A percentile compares a stretch with the other conserved stretches of the same genome.
These are phyloP conservation scores for Pinus taeda DNA, from an alignment of 75 land plant genomes.

Conservation along the genomic window DNA sequence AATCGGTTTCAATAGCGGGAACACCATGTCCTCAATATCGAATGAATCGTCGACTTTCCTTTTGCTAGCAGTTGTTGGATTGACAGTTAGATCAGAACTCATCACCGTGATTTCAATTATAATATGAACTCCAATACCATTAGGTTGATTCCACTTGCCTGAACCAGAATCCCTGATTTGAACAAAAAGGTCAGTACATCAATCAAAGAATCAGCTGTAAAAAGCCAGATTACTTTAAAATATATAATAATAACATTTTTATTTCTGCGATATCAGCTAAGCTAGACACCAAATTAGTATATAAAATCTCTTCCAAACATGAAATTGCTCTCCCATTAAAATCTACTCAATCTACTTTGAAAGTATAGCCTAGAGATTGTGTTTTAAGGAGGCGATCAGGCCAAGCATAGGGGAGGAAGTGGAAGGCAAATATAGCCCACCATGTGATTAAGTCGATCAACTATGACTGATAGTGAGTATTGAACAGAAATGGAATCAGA, in stretches of 20 bases:
- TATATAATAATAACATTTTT: too few species aligned
- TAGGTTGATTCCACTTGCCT: neutral
- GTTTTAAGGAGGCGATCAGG: neutral
- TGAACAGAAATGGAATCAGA: too few species aligned
- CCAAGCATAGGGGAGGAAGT: neutral
- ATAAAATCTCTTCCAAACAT: too few species aligned
- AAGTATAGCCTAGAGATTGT: neutral
- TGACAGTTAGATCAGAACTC: neutral
- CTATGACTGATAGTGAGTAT: neutral
- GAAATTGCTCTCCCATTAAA: too few species aligned
- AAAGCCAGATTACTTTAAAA: neutral
- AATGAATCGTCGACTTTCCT: neutral
- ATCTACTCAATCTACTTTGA: too few species aligned
- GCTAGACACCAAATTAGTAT: too few species aligned
- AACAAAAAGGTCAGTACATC: neutral
- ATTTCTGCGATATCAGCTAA: too few species aligned
- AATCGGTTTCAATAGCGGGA: neutral
- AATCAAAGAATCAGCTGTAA: neutral
- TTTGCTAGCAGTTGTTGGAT: neutral
- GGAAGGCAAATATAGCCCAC: neutral
- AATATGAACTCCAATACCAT: neutral
- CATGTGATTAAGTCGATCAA: neutral
- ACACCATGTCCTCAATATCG: neutral
- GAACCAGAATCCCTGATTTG: neutral
- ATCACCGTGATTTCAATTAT: neutral